A percentile compares a stretch with the other conserved stretches of the same genome.
These are phyloP conservation scores for Neofusicoccum kwambonambiense DNA, from an alignment of 2,329 filamentous ascomycete genomes.

Conservation along the genomic window DNA sequence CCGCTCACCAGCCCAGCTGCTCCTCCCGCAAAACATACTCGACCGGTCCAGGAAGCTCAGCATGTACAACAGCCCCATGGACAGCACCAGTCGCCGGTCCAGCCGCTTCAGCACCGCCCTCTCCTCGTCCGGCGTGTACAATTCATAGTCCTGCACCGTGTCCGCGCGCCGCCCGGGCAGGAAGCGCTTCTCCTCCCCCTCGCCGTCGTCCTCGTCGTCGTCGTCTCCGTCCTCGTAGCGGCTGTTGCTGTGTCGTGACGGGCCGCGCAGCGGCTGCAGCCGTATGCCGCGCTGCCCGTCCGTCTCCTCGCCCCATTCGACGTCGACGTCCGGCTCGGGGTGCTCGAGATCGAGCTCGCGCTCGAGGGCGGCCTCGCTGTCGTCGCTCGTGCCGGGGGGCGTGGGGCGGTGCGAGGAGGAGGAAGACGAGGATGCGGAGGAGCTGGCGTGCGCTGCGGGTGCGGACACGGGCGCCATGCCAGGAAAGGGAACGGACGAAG, in stretches of 20 bases:
- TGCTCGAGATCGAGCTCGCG: background rate
- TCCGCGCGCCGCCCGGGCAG: background rate
- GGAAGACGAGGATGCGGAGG: background rate
- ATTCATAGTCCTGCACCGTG: constrained; percentile 45
- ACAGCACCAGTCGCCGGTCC: constrained; percentile 73
- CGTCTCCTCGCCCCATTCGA: constrained; percentile 5
- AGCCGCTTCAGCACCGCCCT: constrained; percentile 68
- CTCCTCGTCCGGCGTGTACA: constrained; percentile 70
- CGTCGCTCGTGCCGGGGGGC: background rate
- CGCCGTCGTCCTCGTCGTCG: constrained; percentile 29
- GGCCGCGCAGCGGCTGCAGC: background rate
- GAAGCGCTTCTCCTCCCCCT: constrained; percentile 12
- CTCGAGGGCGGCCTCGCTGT: background rate
- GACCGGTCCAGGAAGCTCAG: constrained; percentile 83
- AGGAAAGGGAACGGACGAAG: no score
- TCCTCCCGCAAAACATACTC: constrained; percentile 51
- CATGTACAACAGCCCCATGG: constrained; percentile 80
- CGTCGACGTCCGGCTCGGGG: background rate
- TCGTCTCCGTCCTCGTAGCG: background rate
- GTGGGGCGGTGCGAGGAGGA: background rate
- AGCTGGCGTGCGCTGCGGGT: background rate
- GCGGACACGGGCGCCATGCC: background rate
- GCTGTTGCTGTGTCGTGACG: background rate
- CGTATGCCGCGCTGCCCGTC: background rate
- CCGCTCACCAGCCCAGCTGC: no score